Base-by-base conservation (phyloP, 345 rosid genomes). In the Eucalyptus caleyi region DNA sequence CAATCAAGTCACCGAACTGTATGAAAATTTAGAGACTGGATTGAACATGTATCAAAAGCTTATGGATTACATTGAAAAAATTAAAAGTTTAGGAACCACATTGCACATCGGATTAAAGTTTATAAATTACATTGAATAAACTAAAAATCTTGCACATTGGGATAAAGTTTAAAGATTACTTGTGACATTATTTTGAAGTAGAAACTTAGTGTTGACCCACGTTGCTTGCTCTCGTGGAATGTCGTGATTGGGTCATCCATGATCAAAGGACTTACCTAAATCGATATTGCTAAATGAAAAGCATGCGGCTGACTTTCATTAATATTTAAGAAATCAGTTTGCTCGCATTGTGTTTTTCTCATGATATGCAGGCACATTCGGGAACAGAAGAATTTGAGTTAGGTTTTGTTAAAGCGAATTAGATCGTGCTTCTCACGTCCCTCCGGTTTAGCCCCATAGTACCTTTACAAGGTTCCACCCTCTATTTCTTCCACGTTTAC, bases 91-190 rank as follows among this genome's bases (percentile, higher is more conserved):
- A 53, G 1, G 2, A 19, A 53, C 1, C 10, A 53, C 2, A 53
- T 19, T 19, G 0, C 2, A 53, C 0, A 53, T 19, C 4, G 2
- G 2, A 2, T 53, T 53, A 53, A 53, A 53, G 0, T 19, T 3
- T 19, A 18, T 53, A 0, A 19, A 53, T 19, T 24, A 3, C 10
- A 53, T 53, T 19, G 2, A 53, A 19, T 53, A 53, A 53, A 53
- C 2, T 21, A 53, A 53, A 53, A 53, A 0, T 53, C 4, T 19
- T 53, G 4, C 59, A 53, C 2, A 8, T 53, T 53, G 1, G 0
- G 5, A 23, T 21, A 53, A 53, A 53, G 59, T 21, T 53, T 53
- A 53, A 21, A 0, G 26, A 53, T 0, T 21, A 21, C 26, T 53
- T 4, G 9, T 21, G 26, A 8, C 59, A 53, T 53, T 53, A 53